phyloP scores from a whole-genome alignment of 768 basidiomycete species.

The Pisolithus sp. region DNA sequence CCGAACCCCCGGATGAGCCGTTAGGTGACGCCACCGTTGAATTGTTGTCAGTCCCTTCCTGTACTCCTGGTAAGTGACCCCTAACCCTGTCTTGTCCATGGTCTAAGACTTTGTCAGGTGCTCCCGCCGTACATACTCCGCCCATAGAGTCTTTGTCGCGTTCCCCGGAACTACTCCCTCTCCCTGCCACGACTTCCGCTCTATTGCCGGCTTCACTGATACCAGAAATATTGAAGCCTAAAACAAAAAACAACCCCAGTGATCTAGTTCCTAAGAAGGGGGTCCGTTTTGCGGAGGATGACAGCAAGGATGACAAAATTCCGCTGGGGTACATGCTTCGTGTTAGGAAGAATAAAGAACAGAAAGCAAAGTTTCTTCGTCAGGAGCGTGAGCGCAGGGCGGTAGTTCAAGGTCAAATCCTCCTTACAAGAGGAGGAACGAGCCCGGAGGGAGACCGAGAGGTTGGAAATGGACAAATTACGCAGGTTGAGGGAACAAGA shows the following conservation, averaged over 20 bases:
- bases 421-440: conserved; percentile 36
- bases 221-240: not conserved
- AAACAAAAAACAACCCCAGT: conserved; percentile 5
- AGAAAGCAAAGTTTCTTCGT: conserved; percentile 61
- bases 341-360: conserved; percentile 65
- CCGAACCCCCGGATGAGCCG: conserved; percentile 10
- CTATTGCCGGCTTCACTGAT: conserved; percentile 1
- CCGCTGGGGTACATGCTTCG: conserved; percentile 68
- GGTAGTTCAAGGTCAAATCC: conserved; percentile 31
- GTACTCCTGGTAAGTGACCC: conserved; percentile 14
- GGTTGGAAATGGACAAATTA: conserved; percentile 44
- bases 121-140: conserved; percentile 8
- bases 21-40: conserved; percentile 12
- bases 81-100: not conserved
- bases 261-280: conserved; percentile 36
- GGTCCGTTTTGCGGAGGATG: conserved; percentile 60
- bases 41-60: conserved; percentile 9
- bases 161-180: conserved; percentile 1
- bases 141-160: not conserved
- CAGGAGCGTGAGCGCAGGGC: conserved; percentile 51
- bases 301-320: conserved; percentile 56
- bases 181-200: conserved; percentile 2
- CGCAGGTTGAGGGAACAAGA: conserved; percentile 33
- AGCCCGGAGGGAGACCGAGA: conserved; percentile 42
- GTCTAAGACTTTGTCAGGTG: conserved; percentile 17